These are phyloP conservation scores for Arabidopsis suecica DNA, from an alignment of 345 rosid genomes.

Conservation along the genomic window DNA sequence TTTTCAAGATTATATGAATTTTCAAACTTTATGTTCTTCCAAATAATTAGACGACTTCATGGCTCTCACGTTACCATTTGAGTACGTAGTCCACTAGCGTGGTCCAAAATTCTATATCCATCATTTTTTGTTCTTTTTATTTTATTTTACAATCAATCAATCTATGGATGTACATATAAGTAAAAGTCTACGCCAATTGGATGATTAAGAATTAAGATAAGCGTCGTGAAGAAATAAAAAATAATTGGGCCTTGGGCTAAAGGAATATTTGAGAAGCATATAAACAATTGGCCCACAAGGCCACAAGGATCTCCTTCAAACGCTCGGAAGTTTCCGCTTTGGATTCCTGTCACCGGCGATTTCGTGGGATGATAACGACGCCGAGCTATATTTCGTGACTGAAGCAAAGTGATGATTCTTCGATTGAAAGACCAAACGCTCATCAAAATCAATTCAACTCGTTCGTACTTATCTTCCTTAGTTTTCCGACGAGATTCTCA, in stretches of 20 bases:
- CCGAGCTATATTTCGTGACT: no score
- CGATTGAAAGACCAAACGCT: conserved; percentile 31
- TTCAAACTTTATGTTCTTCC: not conserved
- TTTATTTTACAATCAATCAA: not conserved
- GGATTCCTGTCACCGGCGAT: no score
- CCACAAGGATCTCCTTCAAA: no score
- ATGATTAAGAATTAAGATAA: no score
- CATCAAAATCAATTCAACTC: conserved; percentile 19
- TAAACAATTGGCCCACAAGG: no score
- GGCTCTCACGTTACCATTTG: conserved; percentile 22
- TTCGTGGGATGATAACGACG: no score
- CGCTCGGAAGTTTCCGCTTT: not conserved
- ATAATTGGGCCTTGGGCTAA: not conserved
- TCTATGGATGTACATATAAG: not conserved
- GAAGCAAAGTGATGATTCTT: conserved; percentile 27
- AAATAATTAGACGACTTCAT: conserved; percentile 15
- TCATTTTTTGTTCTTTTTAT: no score
- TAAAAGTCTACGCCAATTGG: not conserved
- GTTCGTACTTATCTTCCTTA: conserved; percentile 24
- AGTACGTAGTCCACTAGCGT: conserved; percentile 17
- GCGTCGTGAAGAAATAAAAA: not conserved
- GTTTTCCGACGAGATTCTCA: conserved; percentile 35
- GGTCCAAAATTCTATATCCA: conserved; percentile 21
- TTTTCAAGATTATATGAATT: not conserved
- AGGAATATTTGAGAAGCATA: no score